Evolutionary conservation across 257 asterid genomes (phyloP).

Genomic region (Agastache rugosa): DNA sequence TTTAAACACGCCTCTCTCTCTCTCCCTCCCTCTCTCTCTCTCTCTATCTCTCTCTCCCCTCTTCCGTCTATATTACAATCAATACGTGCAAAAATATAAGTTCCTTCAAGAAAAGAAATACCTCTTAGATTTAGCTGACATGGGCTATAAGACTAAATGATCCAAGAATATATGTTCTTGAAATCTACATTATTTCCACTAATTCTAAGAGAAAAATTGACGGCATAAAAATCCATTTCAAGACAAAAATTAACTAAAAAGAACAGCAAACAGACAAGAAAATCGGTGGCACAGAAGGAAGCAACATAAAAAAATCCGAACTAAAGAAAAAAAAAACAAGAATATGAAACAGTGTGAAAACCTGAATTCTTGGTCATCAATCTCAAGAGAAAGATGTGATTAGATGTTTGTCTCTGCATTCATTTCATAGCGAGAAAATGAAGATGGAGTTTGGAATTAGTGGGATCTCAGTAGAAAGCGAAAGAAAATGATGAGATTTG

Average conservation of each 20-base stretch:
- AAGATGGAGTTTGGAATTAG: neutral
- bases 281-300: neutral
- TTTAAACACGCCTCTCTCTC: neutral
- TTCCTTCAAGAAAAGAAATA: neutral
- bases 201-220: neutral
- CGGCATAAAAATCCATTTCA: neutral
- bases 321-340: neutral
- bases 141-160: neutral
- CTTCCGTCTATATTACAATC: neutral
- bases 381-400: slow-evolving; percentile 26
- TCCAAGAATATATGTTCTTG: neutral
- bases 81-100: neutral
- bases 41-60: no score
- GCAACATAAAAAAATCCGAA: slow-evolving; percentile 14
- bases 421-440: neutral
- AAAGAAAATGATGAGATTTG: neutral
- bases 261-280: slow-evolving; percentile 4
- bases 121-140: neutral
- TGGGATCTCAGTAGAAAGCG: neutral
- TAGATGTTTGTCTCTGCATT: slow-evolving; percentile 10
- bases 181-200: slow-evolving; percentile 18
- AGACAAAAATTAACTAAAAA: neutral
- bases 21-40: no score
- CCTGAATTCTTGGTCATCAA: slow-evolving; percentile 41
- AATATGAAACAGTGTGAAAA: neutral